Base-by-base conservation (phyloP, 225 moss, liverwort and hornwort species). In the Neckera pumila region DNA sequence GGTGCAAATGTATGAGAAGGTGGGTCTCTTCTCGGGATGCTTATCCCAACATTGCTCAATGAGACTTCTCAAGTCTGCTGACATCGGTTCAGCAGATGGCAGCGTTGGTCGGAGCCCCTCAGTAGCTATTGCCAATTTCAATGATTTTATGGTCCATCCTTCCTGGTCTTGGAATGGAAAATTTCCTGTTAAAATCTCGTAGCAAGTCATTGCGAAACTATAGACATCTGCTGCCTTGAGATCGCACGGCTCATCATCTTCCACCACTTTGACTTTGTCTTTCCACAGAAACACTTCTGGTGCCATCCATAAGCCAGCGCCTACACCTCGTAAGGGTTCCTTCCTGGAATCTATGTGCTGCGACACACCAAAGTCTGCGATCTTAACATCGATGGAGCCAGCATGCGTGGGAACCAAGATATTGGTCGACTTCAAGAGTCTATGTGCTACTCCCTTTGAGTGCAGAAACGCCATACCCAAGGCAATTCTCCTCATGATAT, bases 201-300 rank as follows among this genome's bases (percentile, higher is more conserved):
- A 85, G 82, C 89, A 87, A 10, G 85, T 83, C 79, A 91, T 89
- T 20, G 71, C 92, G n/a, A 89, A 90, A 64, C 90, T 89, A 38
- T 87, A 90, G 40, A 85, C 81, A 82, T 87, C 89, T 34, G 86
- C 84, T 62, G 83, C 86, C 42, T 86, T 72, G 63, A 70, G 86
- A 30, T 84, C 65, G 51, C 3, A 76, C 5, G 12, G 5, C 7
- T 86, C 22, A 11, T 34, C 22, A 34, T 34, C 49, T n/a, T n/a
- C n/a, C n/a, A n/a, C n/a, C n/a, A n/a, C n/a, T n/a, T n/a, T n/a
- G n/a, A n/a, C n/a, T n/a, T n/a, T n/a, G n/a, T n/a, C n/a, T 25
- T 12, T 30, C 19, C 22, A 23, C 23, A 4, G 20, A 49, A 4
- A 33, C 8, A 85, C 20, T 60, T 91, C 82, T 1, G 87, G 87